Evolutionary conservation across 2,329 filamentous ascomycete genomes (phyloP), one percentile per base, ranked within the genome.

Genomic region (Fusarium domesticum): DNA sequence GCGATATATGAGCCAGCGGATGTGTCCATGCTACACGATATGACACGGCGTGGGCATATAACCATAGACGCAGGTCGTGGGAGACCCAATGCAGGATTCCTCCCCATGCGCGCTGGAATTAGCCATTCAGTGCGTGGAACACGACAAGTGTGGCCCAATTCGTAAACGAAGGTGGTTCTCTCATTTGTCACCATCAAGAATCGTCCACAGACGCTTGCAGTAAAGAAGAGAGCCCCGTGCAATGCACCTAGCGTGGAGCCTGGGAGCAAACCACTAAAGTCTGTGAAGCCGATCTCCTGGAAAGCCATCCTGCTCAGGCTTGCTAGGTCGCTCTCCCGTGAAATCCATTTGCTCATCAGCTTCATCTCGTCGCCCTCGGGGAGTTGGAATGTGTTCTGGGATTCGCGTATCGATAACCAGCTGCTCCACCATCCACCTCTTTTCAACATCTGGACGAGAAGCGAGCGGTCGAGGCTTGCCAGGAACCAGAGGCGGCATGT

Each of bases 11-110:
- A 70, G 7, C 75, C 67, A 3, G 70, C 73, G 5, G 76, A 81
- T 0, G 78, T 79, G 59, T 85, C 80, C 73, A 86, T 83, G 49
- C 78, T 79, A 54, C 80, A 77, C 3, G 75, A 73, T 6, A 86
- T 59, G 3, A 85, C 75, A 35, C 73, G 67, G 14, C 71, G 68
- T 11, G 79, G 80, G 53, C 81, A 85, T 12, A 73, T 59, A 10
- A 86, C 72, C 32, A 67, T 75, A 1, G 78, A 72, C 14, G 81
- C 61, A 2, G 74, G 75, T 3, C 34, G 65, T 50, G 42, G 77
- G 40, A 55, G 56, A 53, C 45, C 65, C 53, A 47, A 16, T 4
- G 51, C 35, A 45, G 53, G 49, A 18, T 51, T 46, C 38, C 58
- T 47, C 35, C 54, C 53, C 19, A 50, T 59, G 19, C 50, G 54